These are phyloP conservation scores for Pichia exigua DNA, from an alignment of 805 yeast genomes.

Conservation along the genomic window DNA sequence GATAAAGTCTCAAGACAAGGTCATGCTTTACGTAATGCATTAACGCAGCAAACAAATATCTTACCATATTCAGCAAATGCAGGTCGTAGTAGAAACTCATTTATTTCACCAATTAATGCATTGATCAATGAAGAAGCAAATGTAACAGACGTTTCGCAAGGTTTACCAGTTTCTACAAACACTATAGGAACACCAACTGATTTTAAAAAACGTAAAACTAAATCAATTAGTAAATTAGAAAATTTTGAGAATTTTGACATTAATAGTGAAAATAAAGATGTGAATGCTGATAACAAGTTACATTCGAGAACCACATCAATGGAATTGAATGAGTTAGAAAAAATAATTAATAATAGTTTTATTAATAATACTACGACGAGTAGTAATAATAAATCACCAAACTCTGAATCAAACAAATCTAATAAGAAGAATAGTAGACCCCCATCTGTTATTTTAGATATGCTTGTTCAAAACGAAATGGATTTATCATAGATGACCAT, in stretches of 20 bases:
- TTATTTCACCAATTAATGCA: conserved; percentile 23
- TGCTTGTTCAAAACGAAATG: conserved; percentile 22
- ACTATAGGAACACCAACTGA: neutral
- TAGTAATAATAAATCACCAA: neutral
- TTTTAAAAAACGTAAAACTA: neutral
- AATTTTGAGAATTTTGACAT: neutral
- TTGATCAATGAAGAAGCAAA: conserved; percentile 9
- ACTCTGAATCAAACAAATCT: neutral
- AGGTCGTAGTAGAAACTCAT: conserved; percentile 18
- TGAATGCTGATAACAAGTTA: neutral
- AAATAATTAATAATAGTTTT: conserved; percentile 10
- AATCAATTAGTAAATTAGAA: neutral
- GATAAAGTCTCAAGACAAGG: conserved; percentile 16
- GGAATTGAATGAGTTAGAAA: conserved; percentile 11
- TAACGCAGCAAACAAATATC: conserved; percentile 3
- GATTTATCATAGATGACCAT: neutral
- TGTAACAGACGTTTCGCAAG: neutral
- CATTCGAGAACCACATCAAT: conserved; percentile 6
- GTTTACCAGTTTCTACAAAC: neutral
- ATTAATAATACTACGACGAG: neutral
- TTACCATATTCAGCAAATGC: conserved; percentile 2
- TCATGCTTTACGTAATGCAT: conserved; percentile 13
- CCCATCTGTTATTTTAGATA: conserved; percentile 34
- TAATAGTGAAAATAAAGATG: neutral
- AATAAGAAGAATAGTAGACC: conserved; percentile 22